phyloP scores from a whole-genome alignment of 2,329 filamentous ascomycete genomes.

The Boeremia lycopersici region DNA sequence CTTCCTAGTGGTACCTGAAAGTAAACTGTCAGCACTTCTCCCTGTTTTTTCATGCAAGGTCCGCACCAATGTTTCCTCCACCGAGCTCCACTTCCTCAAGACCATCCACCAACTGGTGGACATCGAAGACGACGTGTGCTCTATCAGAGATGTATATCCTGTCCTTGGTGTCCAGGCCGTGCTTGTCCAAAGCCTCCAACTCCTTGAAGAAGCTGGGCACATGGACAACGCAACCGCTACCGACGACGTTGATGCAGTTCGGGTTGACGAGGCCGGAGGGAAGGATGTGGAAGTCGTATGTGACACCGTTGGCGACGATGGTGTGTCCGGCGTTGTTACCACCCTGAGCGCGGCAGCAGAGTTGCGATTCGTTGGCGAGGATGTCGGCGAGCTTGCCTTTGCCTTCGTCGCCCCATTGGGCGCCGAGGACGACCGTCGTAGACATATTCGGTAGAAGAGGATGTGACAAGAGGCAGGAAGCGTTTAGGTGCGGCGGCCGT shows the following conservation, averaged over 20 bases:
- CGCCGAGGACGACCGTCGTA: conserved; percentile 64
- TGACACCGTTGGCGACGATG: conserved; percentile 54
- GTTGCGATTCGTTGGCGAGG: conserved; percentile 57
- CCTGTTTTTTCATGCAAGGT: conserved; percentile 16
- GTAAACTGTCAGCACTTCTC: conserved; percentile 30
- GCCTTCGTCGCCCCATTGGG: conserved; percentile 66
- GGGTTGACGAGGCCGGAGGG: conserved; percentile 74
- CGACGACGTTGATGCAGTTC: conserved; percentile 73
- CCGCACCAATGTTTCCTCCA: conserved; percentile 51
- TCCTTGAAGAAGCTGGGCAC: conserved; percentile 71
- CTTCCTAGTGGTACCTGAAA: conserved; percentile 58
- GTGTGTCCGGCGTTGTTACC: conserved; percentile 64
- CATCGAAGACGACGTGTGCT: conserved; percentile 67
- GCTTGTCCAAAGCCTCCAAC: conserved; percentile 63
- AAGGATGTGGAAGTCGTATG: conserved; percentile 52
- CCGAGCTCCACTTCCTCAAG: conserved; percentile 65
- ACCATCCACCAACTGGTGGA: conserved; percentile 72
- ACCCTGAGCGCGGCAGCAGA: conserved; percentile 65
- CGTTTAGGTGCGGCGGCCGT: conserved; percentile 23
- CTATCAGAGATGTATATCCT: conserved; percentile 69
- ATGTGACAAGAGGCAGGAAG: conserved; percentile 6
- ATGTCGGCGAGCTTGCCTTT: conserved; percentile 67
- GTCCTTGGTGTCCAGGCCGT: conserved; percentile 64
- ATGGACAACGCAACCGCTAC: conserved; percentile 69
- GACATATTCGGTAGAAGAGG: conserved; percentile 42